Evolutionary conservation across 768 basidiomycete species (phyloP), one percentile per base, ranked within the genome.

Genomic region (Pleurotus pulmonarius): DNA sequence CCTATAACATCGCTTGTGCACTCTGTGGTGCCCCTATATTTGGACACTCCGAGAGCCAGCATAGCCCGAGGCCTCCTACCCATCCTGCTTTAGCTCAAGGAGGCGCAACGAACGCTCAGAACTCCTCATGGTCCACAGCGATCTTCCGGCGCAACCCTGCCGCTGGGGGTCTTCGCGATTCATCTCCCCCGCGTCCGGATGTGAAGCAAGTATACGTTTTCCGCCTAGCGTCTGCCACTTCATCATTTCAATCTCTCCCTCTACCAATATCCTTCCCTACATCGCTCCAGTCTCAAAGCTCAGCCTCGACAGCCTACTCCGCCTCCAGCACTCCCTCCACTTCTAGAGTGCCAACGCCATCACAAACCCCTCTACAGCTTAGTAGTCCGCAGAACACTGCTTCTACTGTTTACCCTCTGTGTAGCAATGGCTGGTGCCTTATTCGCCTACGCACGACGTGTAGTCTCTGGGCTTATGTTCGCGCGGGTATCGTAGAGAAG

Each of bases 381-480:
- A 44, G 59, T 38, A 58, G 63, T 2, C 63, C 72, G 55, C 62
- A 60, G 29, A 68, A 63, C 49, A 67, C 63, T 49, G 64, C 49
- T 2, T 69, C 78, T 26, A 78, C 83, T 2, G 77, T 87, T 15
- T 90, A 96, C 68, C 92, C 94, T 1, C 74, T 97, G 2, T 97
- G 94, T 64, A 74, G 80, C 9, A 83, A 81, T 15, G 86, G 90
- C n/a, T 96, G 93, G 87, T 96, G 94, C 67, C 75, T 96, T 13
- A 73, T 81, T 4, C 83, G 94, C 6, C 75, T 97, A 16, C 83
- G 94, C 11, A 79, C 87, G 38, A 92, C 94, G n/a, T 95, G 93
- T 69, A 88, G 87, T 3, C 73, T 96, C 12, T 97, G 94, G 93
- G 83, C 88, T 15, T 96, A 91, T 64, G 85, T 96, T 49, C 83